Evolutionary conservation across 2,329 filamentous ascomycete species (phyloP).

Genomic region (Talaromyces sp.): DNA sequence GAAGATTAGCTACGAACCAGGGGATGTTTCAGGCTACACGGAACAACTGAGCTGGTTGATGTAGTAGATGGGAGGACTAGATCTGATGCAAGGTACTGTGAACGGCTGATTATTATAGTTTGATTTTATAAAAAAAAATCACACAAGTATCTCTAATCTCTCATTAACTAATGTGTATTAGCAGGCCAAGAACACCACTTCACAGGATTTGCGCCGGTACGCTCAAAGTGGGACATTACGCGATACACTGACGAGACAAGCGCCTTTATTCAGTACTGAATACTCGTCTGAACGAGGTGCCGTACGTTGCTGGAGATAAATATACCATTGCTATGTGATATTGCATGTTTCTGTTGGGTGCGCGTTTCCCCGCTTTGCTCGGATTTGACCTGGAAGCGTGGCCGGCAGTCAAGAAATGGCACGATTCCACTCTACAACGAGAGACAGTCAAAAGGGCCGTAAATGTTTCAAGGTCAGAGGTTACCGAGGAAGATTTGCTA

Average conservation of each 20-base stretch:
- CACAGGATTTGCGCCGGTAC: no score
- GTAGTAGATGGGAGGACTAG: slow-evolving; percentile 26
- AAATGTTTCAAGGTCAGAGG: no score
- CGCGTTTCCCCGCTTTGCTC: slow-evolving; percentile 15
- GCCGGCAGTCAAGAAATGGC: slow-evolving; percentile 29
- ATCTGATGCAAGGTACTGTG: slow-evolving; percentile 21
- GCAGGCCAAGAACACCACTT: no score
- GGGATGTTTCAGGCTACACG: slow-evolving; percentile 35
- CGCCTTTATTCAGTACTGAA: slow-evolving; percentile 46
- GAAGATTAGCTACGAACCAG: slow-evolving; percentile 41
- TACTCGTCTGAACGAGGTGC: slow-evolving; percentile 30
- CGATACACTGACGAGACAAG: slow-evolving; percentile 47
- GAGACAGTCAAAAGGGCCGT: slow-evolving; percentile 20
- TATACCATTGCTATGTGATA: slow-evolving; percentile 43
- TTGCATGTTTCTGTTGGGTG: slow-evolving; percentile 45
- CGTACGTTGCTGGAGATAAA: slow-evolving; percentile 44
- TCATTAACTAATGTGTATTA: no score
- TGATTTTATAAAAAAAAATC: background rate
- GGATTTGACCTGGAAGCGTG: slow-evolving; percentile 28
- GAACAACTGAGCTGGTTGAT: slow-evolving; percentile 44
- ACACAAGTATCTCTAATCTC: slow-evolving; percentile 26
- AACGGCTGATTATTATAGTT: slow-evolving; percentile 22
- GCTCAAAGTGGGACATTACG: slow-evolving; percentile 24
- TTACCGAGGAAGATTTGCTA: no score
- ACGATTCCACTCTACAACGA: slow-evolving; percentile 24